A percentile compares a stretch with the other conserved stretches of the same genome.
Conservation (phyloP, 169 alveolate species). For the Eimeria tenella region DNA sequence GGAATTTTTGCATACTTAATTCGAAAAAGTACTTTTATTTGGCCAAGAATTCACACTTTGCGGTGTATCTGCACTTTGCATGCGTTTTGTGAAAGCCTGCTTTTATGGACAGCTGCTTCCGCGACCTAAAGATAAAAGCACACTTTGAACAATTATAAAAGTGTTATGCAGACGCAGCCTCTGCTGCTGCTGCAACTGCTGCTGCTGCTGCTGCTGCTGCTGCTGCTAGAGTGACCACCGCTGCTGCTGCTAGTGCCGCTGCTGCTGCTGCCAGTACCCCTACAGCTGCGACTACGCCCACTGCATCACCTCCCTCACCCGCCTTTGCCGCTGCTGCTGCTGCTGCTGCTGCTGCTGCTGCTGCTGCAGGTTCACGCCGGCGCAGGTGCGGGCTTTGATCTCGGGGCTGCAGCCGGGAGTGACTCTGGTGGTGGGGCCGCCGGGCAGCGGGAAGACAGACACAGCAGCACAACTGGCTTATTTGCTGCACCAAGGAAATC, state of each 20-base stretch:
- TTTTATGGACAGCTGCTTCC: too few relatives aligned
- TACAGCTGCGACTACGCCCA: background rate
- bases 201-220: background rate
- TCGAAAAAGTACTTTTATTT: too few relatives aligned
- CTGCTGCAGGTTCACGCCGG: constrained; percentile 82
- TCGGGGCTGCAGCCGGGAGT: constrained; percentile 94
- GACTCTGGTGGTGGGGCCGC: constrained; percentile 96
- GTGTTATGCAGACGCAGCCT: too few relatives aligned
- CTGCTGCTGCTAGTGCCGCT: background rate
- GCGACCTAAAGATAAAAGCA: too few relatives aligned
- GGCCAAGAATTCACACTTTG: too few relatives aligned
- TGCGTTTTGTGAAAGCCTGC: too few relatives aligned
- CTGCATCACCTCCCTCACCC: background rate
- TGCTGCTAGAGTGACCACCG: background rate
- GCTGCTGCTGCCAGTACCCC: background rate
- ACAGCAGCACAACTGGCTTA: constrained; percentile 94
- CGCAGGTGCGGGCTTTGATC: constrained; percentile 88
- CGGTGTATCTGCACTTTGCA: too few relatives aligned
- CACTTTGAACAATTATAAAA: too few relatives aligned
- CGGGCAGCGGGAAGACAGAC: constrained; percentile 96
- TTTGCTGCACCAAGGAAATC: constrained; percentile 91
- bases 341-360: background rate
- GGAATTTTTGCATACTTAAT: too few relatives aligned
- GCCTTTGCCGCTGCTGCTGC: background rate
- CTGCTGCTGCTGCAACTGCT: background rate